Evolutionary conservation across 2,329 filamentous ascomycete species (phyloP).

Genomic region (Penicillium sp.): DNA sequence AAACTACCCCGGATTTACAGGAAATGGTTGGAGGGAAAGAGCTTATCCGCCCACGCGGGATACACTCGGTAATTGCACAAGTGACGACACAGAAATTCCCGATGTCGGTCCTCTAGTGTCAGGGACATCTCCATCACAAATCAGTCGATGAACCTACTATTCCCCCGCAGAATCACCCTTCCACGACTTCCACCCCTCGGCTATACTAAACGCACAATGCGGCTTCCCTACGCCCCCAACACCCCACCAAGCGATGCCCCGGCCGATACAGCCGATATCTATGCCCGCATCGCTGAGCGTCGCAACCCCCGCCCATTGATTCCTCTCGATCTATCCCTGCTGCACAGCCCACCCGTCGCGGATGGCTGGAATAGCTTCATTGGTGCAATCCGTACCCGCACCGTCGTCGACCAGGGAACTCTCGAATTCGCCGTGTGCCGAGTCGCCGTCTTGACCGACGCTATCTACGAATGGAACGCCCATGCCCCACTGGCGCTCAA

Average conservation of each 20-base stretch:
- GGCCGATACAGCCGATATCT: conserved; percentile 26
- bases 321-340: conserved; percentile 71
- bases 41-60: background rate
- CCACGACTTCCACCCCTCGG: background rate
- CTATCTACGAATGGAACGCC: conserved; percentile 82
- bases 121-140: background rate
- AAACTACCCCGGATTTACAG: background rate
- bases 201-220: conserved; percentile 15
- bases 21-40: background rate
- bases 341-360: conserved; percentile 72
- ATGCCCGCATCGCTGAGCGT: conserved; percentile 28
- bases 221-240: conserved; percentile 25
- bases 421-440: conserved; percentile 78
- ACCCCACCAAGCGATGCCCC: conserved; percentile 22
- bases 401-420: conserved; percentile 50
- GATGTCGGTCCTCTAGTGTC: background rate
- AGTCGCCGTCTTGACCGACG: conserved; percentile 75
- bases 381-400: conserved; percentile 55
- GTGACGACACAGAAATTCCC: background rate
- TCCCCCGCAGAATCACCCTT: background rate
- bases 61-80: background rate
- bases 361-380: conserved; percentile 67
- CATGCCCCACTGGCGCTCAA: conserved; percentile 67
- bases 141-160: background rate
- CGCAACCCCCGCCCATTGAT: conserved; percentile 66